Conservation (phyloP, 768 basidiomycete genomes). For the Mycena sanguinolenta region DNA sequence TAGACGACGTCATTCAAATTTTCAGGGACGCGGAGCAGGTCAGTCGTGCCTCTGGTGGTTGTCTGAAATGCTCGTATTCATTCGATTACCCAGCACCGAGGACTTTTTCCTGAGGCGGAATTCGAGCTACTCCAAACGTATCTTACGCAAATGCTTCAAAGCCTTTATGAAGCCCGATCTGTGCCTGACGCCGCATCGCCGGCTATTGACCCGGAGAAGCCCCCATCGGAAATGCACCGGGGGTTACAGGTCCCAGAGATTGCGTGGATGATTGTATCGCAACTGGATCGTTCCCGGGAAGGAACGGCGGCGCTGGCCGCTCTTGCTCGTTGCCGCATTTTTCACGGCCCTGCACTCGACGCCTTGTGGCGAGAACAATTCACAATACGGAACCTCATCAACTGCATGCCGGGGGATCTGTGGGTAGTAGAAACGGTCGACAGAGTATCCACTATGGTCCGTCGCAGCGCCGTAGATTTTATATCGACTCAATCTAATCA, state of each 20-base stretch:
- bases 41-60: neutral
- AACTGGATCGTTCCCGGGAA: neutral
- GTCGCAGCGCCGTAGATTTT: neutral
- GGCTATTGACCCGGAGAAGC: neutral
- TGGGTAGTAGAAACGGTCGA: neutral
- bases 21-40: neutral
- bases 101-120: neutral
- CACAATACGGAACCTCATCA: neutral
- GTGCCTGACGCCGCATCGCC: neutral
- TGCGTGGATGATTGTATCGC: neutral
- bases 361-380: neutral
- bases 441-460: neutral
- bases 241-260: neutral
- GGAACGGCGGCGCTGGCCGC: neutral
- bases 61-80: neutral
- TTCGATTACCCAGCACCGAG: neutral
- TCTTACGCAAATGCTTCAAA: too few relatives aligned
- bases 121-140: neutral
- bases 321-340: neutral
- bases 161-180: too few relatives aligned
- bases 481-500: neutral
- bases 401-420: neutral
- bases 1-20: neutral
- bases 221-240: neutral
- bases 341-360: conserved; percentile 5